Percentiles rank a stretch among this genome's conserved stretches.
phyloP scores from a whole-genome alignment of 2,329 filamentous ascomycete genomes.

The Thielaviopsis cerberus region DNA sequence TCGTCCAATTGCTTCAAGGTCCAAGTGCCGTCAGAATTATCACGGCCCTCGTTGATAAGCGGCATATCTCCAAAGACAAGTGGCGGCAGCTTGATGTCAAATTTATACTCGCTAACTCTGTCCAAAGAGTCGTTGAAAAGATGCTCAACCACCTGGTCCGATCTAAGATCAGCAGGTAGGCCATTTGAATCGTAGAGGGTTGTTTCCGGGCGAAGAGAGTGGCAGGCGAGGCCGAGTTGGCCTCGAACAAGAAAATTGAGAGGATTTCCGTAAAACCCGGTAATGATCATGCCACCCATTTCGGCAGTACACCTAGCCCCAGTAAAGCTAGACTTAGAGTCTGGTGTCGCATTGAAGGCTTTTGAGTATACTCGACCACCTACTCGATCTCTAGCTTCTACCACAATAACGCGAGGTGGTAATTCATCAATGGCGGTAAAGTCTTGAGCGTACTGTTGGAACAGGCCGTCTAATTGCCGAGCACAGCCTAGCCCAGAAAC shows the following conservation, averaged over 20 bases:
- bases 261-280: conserved; percentile 92
- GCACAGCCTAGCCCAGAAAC: conserved; percentile 85
- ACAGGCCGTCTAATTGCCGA: conserved; percentile 72
- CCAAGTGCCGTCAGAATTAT: conserved; percentile 44
- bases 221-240: conserved; percentile 73
- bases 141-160: conserved; percentile 71
- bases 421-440: conserved; percentile 48
- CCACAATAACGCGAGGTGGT: conserved; percentile 54
- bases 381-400: conserved; percentile 74
- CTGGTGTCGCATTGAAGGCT: conserved; percentile 40
- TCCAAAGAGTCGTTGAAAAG: conserved; percentile 92
- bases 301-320: conserved; percentile 62
- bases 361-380: conserved; percentile 88
- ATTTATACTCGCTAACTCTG: conserved; percentile 75
- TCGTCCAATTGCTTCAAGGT: conserved; percentile 43
- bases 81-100: conserved; percentile 49
- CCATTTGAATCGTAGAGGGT: conserved; percentile 79
- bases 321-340: conserved; percentile 26
- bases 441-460: conserved; percentile 56
- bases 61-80: conserved; percentile 68
- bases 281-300: conserved; percentile 96
- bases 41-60: conserved; percentile 64
- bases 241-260: conserved; percentile 79
- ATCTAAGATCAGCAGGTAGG: conserved; percentile 53
- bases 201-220: conserved; percentile 59